These are phyloP conservation scores for Fusarium mundagurra DNA, from an alignment of 2,329 filamentous ascomycete species.

Conservation along the genomic window DNA sequence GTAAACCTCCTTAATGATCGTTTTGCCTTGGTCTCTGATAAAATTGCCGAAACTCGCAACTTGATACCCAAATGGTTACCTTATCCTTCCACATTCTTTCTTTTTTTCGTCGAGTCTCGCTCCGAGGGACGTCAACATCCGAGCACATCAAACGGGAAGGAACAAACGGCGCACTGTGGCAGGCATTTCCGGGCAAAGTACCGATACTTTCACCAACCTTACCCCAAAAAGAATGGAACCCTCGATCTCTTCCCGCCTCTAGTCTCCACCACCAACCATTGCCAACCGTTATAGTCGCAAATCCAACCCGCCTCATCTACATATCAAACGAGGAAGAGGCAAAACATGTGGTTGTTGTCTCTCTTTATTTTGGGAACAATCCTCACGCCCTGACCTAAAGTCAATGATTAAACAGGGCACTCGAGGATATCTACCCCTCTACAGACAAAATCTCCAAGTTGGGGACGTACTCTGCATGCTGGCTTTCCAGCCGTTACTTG, in stretches of 20 bases:
- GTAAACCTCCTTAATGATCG: not conserved
- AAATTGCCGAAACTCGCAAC: constrained; percentile 32
- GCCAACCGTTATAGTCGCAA: constrained; percentile 7
- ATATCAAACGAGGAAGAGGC: constrained; percentile 5
- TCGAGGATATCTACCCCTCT: not conserved
- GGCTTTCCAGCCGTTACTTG: constrained; percentile 21
- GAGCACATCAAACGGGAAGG: constrained; percentile 16
- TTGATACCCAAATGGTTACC: constrained; percentile 26
- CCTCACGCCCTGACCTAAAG: not conserved
- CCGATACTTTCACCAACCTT: constrained; percentile 33
- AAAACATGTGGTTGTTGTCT: constrained; percentile 10
- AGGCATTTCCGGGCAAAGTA: constrained; percentile 31
- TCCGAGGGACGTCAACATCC: constrained; percentile 22
- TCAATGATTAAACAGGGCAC: constrained; percentile 6
- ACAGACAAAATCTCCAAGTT: not conserved
- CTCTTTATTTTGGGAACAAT: not conserved
- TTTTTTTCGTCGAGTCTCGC: constrained; percentile 18
- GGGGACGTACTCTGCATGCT: constrained; percentile 16
- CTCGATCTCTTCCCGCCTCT: constrained; percentile 37
- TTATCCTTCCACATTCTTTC: not conserved
- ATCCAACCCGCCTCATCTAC: constrained; percentile 12
- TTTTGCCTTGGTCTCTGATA: constrained; percentile 1
- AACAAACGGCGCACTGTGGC: constrained; percentile 35
- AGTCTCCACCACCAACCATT: constrained; percentile 18
- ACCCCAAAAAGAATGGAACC: constrained; percentile 29